Conservation (phyloP, 2,329 filamentous ascomycete species). For the Chaetomium strumarium region DNA sequence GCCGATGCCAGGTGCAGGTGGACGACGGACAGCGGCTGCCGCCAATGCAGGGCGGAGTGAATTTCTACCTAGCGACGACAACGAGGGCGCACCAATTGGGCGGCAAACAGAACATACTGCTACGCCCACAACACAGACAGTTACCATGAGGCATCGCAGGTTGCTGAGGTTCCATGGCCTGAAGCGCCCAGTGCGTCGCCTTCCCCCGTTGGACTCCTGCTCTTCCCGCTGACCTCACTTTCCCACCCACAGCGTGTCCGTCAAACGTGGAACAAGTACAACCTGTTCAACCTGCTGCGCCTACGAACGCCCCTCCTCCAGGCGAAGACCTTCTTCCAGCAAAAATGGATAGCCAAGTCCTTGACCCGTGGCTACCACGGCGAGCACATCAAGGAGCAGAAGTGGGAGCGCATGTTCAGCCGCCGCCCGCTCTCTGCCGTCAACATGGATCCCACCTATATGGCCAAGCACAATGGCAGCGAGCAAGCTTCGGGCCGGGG, state of each 20-base stretch:
- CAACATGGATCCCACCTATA: constrained; percentile 73
- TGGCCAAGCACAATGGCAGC: constrained; percentile 76
- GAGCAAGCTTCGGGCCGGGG: constrained; percentile 79
- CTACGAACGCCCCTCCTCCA: constrained; percentile 40
- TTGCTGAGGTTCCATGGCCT: constrained; percentile 62
- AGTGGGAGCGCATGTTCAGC: constrained; percentile 92
- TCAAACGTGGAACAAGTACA: constrained; percentile 96
- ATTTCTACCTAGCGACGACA: neutral
- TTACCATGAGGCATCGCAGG: constrained; percentile 47
- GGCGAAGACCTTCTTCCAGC: constrained; percentile 80
- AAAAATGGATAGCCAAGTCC: constrained; percentile 94
- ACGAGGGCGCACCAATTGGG: constrained; percentile 5
- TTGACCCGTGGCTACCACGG: constrained; percentile 83
- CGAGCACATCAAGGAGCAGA: constrained; percentile 85
- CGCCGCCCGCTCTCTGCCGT: constrained; percentile 75
- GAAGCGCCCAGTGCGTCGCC: constrained; percentile 53
- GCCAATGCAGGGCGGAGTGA: neutral
- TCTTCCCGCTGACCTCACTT: constrained; percentile 6
- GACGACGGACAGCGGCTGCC: constrained; percentile 4
- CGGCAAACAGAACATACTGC: neutral
- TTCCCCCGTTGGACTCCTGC: neutral
- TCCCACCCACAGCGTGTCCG: constrained; percentile 66
- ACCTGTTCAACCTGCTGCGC: constrained; percentile 79
- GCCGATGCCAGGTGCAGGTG: neutral
- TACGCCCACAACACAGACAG: neutral